Conservation (phyloP, 805 yeast genomes). For the Wickerhamomyces rabaulensis region DNA sequence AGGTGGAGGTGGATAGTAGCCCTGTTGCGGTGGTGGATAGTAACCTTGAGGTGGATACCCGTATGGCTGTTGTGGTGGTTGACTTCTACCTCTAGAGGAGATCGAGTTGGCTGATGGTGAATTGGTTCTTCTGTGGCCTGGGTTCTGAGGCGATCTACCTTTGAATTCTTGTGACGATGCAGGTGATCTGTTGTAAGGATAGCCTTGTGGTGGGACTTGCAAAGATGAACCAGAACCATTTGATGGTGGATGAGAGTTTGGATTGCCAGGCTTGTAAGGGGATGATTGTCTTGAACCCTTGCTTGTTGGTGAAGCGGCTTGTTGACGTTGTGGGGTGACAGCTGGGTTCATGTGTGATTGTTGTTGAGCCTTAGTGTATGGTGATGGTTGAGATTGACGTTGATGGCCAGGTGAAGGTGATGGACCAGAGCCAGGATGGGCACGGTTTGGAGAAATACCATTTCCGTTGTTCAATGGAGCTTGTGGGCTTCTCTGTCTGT, state of each 20-base stretch:
- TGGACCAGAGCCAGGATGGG: background rate
- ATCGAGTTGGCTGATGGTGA: background rate
- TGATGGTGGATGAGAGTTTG: background rate
- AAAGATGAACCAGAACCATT: constrained; percentile 7
- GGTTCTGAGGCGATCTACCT: constrained; percentile 13
- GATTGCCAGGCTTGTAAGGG: background rate
- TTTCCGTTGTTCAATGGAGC: background rate
- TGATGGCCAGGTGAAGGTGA: background rate
- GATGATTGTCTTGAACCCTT: background rate
- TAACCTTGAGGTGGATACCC: constrained; percentile 7
- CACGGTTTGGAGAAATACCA: background rate
- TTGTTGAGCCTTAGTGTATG: background rate
- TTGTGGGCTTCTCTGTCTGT: background rate
- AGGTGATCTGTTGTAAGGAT: background rate
- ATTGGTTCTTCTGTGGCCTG: background rate
- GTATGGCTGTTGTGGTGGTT: constrained; percentile 5
- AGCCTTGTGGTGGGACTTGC: constrained; percentile 6
- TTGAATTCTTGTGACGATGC: constrained; percentile 4
- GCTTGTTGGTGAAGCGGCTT: background rate
- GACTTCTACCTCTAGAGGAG: background rate
- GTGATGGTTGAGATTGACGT: background rate
- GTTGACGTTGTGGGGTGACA: background rate
- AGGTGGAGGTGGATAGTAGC: constrained; percentile 10
- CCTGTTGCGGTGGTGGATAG: constrained; percentile 15
- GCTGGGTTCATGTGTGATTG: background rate